A percentile compares a stretch with the other conserved stretches of the same genome.
These are phyloP conservation scores for Aspergillus wentii DNA, from an alignment of 495 filamentous ascomycete genomes.

Conservation along the genomic window DNA sequence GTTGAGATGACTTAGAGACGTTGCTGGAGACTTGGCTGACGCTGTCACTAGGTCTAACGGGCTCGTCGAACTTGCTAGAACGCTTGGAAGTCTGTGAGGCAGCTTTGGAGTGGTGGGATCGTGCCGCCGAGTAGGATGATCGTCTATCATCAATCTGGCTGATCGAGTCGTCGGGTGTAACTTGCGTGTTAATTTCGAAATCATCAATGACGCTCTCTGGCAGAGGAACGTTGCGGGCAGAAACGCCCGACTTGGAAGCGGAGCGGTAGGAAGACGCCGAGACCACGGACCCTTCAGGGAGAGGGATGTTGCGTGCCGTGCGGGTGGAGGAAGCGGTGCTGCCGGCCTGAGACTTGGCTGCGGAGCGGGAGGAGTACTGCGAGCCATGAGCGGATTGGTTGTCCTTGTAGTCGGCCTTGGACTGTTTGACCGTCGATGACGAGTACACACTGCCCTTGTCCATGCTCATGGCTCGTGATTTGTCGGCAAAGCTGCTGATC, in stretches of 20 bases:
- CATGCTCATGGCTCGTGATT: slow-evolving; percentile 21
- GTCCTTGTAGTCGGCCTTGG: too few relatives aligned
- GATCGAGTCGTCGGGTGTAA: slow-evolving; percentile 35
- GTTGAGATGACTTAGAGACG: slow-evolving; percentile 29
- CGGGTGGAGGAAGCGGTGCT: slow-evolving; percentile 26
- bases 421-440: slow-evolving; percentile 40
- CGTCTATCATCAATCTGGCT: slow-evolving; percentile 27
- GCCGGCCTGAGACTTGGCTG: slow-evolving; percentile 8
- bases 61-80: slow-evolving; percentile 31
- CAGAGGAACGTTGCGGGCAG: slow-evolving; percentile 37
- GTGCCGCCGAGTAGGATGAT: slow-evolving; percentile 30
- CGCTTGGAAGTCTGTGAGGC: slow-evolving; percentile 22
- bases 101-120: slow-evolving; percentile 25
- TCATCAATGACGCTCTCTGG: slow-evolving; percentile 41
- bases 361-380: slow-evolving; percentile 11
- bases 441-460: slow-evolving; percentile 34
- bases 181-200: slow-evolving; percentile 27
- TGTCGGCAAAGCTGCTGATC: slow-evolving; percentile 38
- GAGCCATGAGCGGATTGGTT: slow-evolving; percentile 16
- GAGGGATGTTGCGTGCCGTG: slow-evolving; percentile 26
- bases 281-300: slow-evolving; percentile 10
- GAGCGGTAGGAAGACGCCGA: not conserved
- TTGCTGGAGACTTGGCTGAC: slow-evolving; percentile 56
- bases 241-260: slow-evolving; percentile 21
- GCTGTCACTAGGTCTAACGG: slow-evolving; percentile 59